These are phyloP conservation scores for Colletotrichum sp. DNA, from an alignment of 2,329 filamentous ascomycete species.

Conservation along the genomic window DNA sequence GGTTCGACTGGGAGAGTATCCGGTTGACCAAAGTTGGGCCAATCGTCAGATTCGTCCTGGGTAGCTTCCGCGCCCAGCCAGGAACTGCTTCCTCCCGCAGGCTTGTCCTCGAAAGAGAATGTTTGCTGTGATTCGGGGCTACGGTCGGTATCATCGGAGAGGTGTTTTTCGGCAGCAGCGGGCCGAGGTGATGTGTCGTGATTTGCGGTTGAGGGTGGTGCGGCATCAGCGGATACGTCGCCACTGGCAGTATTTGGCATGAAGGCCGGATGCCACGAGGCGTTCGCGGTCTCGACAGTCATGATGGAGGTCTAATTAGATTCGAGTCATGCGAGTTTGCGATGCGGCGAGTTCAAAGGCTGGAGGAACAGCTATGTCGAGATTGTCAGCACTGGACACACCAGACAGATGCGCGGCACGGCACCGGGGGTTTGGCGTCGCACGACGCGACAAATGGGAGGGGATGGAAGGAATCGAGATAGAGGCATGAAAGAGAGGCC, in stretches of 20 bases:
- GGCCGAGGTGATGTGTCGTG: neutral
- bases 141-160: neutral
- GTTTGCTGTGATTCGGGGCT: neutral
- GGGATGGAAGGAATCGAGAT: neutral
- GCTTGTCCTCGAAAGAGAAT: neutral
- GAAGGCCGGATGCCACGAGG: constrained; percentile 46
- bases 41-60: constrained; percentile 24
- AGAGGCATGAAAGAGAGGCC: neutral
- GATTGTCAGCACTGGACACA: constrained; percentile 28
- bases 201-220: neutral
- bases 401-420: neutral
- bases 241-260: constrained; percentile 37
- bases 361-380: constrained; percentile 28
- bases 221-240: constrained; percentile 9
- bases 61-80: constrained; percentile 2
- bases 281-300: constrained; percentile 38
- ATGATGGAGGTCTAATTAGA: constrained; percentile 32
- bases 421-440: constrained; percentile 2
- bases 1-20: neutral
- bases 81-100: neutral
- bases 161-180: neutral
- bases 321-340: constrained; percentile 10
- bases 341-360: constrained; percentile 10
- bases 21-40: constrained; percentile 25
- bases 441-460: constrained; percentile 9